Base-by-base conservation (phyloP, 805 yeast species). In the Babjeviella inositovora region DNA sequence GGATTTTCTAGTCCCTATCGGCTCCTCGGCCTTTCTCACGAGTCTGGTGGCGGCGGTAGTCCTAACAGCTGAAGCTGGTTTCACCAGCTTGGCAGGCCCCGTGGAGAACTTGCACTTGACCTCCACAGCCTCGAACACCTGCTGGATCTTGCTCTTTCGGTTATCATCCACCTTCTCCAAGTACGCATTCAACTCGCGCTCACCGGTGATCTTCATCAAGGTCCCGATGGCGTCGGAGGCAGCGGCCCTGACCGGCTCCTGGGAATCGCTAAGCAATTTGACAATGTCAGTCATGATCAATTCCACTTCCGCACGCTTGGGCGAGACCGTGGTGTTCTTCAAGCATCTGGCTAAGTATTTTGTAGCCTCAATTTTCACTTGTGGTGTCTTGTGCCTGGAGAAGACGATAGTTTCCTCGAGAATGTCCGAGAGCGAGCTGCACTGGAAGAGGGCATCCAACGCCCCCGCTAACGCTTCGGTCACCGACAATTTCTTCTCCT, bases 401-500 rank as follows among this genome's bases (percentile, higher is more conserved):
- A 65, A 69, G 13, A 50, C 58, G 7, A 77, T 31, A 0, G 71
- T 52, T 3, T 68, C 73, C 11, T 72, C 79, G 18, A 77, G 43
- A 12, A 79, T 48, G 17, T 67, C 76, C 18, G 55, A 37, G 12
- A 66, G 50, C 0, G 68, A 57, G 7, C 72, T 53, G 29, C 50
- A 50, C 16, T 37, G 38, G 32, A 71, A 76, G 4, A 77, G 57
- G 0, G 76, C 63, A 42, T 73, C 77, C 24, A 85, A 51, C 1
- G 87, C 73, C 13, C 43, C 47, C 11, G 57, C 53, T n/a, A 87
- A 52, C 0, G 90, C 75, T 13, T 73, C 84, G 2, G 76, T 53
- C 0, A 82, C 90, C 3, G 73, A 53, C 13, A 65, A 72, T 38
- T 87, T 87, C 53, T 79, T 84, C 43, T 90, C 98, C 39, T 82